Percentiles rank a stretch among this genome's conserved stretches.
Conservation (phyloP, 257 asterid genomes). For the Ilex asprella region DNA sequence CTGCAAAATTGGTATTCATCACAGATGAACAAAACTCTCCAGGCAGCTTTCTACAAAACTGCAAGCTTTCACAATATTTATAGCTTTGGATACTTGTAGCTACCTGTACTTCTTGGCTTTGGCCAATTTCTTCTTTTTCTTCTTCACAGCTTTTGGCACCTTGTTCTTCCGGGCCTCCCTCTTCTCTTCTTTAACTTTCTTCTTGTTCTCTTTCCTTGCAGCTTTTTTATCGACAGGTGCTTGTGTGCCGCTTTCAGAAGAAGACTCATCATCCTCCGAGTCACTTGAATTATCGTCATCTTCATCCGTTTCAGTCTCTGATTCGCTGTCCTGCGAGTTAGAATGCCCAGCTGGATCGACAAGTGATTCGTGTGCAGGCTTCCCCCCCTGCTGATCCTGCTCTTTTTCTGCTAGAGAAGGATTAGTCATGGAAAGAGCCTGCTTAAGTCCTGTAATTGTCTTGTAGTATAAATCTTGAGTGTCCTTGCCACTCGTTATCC, state of each 20-base stretch:
- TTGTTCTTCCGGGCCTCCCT: constrained; percentile 78
- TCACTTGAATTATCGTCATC: constrained; percentile 34
- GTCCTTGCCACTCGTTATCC: constrained; percentile 67
- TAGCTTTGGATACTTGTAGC: background rate
- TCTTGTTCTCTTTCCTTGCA: constrained; percentile 85
- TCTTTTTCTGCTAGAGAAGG: constrained; percentile 32
- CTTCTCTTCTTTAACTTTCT: constrained; percentile 90
- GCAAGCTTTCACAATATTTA: too few species aligned
- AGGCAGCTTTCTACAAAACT: too few species aligned
- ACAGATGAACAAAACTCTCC: too few species aligned
- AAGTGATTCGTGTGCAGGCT: constrained; percentile 16
- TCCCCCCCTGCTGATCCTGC: constrained; percentile 14
- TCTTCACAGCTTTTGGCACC: constrained; percentile 74
- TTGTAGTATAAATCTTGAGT: constrained; percentile 75
- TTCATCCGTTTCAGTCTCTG: constrained; percentile 40
- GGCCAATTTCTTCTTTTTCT: constrained; percentile 83
- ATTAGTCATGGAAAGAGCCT: constrained; percentile 44
- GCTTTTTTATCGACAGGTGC: constrained; percentile 52
- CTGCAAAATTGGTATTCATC: too few species aligned
- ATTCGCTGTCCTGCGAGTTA: constrained; percentile 17
- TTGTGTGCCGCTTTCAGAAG: constrained; percentile 31
- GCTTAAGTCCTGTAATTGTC: constrained; percentile 85
- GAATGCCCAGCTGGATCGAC: constrained; percentile 3
- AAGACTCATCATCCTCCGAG: constrained; percentile 33
- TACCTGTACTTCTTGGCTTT: constrained; percentile 79